phyloP scores from a whole-genome alignment of 768 basidiomycete genomes.

The Kwoniella dendrophila region DNA sequence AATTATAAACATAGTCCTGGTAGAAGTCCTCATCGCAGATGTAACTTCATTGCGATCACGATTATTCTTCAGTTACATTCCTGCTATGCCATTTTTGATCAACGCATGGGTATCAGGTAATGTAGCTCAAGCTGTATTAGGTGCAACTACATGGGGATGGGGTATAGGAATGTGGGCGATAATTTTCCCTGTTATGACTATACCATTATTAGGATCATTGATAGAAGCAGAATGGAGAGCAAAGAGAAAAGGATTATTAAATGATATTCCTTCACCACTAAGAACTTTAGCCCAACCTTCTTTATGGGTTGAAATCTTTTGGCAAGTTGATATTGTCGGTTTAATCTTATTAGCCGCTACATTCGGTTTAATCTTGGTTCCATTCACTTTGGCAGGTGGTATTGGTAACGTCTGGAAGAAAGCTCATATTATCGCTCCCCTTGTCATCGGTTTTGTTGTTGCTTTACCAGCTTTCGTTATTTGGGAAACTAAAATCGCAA shows the following conservation, averaged over 20 bases:
- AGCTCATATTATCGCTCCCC: conserved; percentile 49
- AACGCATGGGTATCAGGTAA: conserved; percentile 55
- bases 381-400: conserved; percentile 55
- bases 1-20: conserved; percentile 17
- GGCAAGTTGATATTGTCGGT: conserved; percentile 55
- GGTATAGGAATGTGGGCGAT: conserved; percentile 53
- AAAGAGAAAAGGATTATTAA: conserved; percentile 24
- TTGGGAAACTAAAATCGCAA: conserved; percentile 48
- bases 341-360: conserved; percentile 47
- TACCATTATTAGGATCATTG: conserved; percentile 36
- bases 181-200: conserved; percentile 44
- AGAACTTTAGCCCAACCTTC: conserved; percentile 2
- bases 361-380: conserved; percentile 52
- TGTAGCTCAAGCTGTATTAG: conserved; percentile 34
- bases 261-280: conserved; percentile 18
- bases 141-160: conserved; percentile 47
- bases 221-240: conserved; percentile 37
- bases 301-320: conserved; percentile 41
- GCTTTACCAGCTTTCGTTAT: conserved; percentile 46
- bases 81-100: conserved; percentile 50
- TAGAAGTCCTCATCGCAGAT: conserved; percentile 55
- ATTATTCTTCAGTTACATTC: conserved; percentile 53
- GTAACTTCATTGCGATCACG: conserved; percentile 44
- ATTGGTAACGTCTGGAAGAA: conserved; percentile 35
- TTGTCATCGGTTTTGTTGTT: conserved; percentile 50